phyloP scores from a whole-genome alignment of 768 basidiomycete species.

The Tylopilus rubrobrunneus region DNA sequence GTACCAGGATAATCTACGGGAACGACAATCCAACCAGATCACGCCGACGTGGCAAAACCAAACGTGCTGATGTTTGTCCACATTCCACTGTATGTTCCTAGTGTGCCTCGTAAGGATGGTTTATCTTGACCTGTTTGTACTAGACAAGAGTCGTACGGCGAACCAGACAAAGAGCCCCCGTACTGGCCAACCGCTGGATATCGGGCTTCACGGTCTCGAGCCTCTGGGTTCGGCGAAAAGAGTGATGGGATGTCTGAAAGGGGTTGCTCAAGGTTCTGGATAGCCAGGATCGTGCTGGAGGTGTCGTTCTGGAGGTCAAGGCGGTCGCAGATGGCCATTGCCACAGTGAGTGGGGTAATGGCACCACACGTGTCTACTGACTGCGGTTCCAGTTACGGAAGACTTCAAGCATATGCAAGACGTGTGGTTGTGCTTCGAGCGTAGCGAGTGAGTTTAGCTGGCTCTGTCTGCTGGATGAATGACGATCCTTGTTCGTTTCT shows the following conservation, averaged over 20 bases:
- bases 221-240: conserved; percentile 56
- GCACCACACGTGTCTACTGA: conserved; percentile 8
- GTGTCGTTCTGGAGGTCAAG: conserved; percentile 67
- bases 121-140: not conserved
- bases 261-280: conserved; percentile 72
- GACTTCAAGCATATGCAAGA: conserved; percentile 82
- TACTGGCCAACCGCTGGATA: conserved; percentile 61
- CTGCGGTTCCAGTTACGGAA: conserved; percentile 61
- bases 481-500: not conserved
- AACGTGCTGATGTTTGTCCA: conserved; percentile 99
- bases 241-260: conserved; percentile 85
- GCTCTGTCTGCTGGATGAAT: not conserved
- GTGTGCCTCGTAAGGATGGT: not conserved
- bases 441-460: conserved; percentile 58
- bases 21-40: conserved; percentile 57
- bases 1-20: conserved; percentile 57
- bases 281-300: conserved; percentile 53
- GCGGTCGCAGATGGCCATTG: conserved; percentile 88
- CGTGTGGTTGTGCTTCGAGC: conserved; percentile 90
- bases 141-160: conserved; percentile 72
- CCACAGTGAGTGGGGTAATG: conserved; percentile 52
- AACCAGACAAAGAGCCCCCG: conserved; percentile 61
- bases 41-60: conserved; percentile 77
- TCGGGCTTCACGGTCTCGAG: conserved; percentile 65
- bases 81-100: conserved; percentile 72